Evolutionary conservation across 2,329 filamentous ascomycete genomes (phyloP), one percentile per base, ranked within the genome.

Genomic region (Teratosphaeria gauchensis): DNA sequence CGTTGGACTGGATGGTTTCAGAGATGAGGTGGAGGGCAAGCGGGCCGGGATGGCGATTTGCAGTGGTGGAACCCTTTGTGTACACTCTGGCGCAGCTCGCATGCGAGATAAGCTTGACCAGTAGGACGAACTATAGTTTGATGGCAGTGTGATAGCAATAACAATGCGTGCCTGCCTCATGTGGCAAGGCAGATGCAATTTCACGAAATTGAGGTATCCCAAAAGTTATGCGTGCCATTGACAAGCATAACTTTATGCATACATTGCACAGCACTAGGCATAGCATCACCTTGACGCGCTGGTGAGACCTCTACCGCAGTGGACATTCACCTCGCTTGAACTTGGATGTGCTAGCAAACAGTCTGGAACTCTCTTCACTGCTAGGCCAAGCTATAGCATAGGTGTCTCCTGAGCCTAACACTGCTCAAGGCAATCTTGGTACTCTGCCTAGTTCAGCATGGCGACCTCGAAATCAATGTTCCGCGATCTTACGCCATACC

Each of bases 401-500:
- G 51, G 12, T 53, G 3, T 53, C 12, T 21, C 51, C 21, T 30
- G 16, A 31, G 9, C 53, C 51, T 12, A n/a, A n/a, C n/a, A 28
- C 24, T 28, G 24, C 24, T 28, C 2, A 28, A 28, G 24, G 24
- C 24, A 28, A 28, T 28, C 24, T 28, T 28, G 24, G 24, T 28
- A 2, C 24, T 28, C 24, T 28, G 24, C 24, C 24, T n/a, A 4
- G 9, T 19, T 8, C 42, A 48, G 42, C 8, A 59, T 59, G 58
- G 51, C 58, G 9, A 48, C 55, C 51, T 52, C 56, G 6, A 51
- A 54, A 53, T 24, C 42, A 19, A 46, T 54, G 35, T 70, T 76
- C 64, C 67, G 77, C 60, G 73, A 74, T 68, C 71, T 91, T 58
- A 94, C 90, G 38, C 79, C 84, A 4, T 95, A 90, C 74, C 84